Evolutionary conservation across 345 rosid genomes (phyloP).

Genomic region (Populus alba): DNA sequence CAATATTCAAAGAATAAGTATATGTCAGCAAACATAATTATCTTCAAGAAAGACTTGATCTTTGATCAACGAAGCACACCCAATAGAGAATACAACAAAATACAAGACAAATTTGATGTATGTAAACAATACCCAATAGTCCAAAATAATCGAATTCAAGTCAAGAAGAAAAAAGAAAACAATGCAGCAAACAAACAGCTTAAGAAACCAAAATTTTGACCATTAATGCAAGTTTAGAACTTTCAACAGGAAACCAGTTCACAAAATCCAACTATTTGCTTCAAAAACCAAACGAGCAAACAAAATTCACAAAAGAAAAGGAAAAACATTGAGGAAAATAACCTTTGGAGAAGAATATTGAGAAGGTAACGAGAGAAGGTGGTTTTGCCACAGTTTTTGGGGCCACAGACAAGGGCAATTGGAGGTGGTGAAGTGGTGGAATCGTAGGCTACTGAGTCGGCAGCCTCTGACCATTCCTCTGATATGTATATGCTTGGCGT

Average conservation of each 20-base stretch:
- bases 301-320: not conserved
- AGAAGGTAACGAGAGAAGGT: conserved; percentile 87
- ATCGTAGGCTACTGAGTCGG: conserved; percentile 44
- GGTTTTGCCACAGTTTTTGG: conserved; percentile 79
- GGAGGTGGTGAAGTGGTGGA: conserved; percentile 50
- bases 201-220: not conserved
- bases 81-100: not conserved
- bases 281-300: not conserved
- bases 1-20: not conserved
- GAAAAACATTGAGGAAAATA: not conserved
- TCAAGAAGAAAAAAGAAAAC: no score
- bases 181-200: no score
- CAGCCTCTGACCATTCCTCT: conserved; percentile 73
- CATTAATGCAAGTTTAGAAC: not conserved
- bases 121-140: not conserved
- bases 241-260: not conserved
- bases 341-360: conserved; percentile 74
- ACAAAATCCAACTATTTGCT: not conserved
- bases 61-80: not conserved
- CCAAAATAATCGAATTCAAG: not conserved
- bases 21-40: not conserved
- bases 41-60: not conserved
- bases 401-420: conserved; percentile 62
- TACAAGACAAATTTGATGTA: not conserved
- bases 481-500: conserved; percentile 48